These are phyloP conservation scores for Plasmodium adleri DNA, from an alignment of 169 alveolate genomes.

Conservation along the genomic window DNA sequence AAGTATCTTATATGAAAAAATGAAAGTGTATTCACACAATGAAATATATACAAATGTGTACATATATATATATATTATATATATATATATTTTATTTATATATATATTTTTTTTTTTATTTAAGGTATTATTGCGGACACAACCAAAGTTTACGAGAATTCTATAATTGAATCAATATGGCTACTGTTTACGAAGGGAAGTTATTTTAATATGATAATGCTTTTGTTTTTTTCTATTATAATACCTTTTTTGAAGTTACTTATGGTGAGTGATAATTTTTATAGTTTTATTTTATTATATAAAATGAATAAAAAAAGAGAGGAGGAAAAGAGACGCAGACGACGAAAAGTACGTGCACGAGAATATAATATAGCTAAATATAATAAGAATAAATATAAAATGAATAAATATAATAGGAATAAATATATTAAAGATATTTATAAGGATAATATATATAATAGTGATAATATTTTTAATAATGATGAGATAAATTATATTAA, in stretches of 20 bases:
- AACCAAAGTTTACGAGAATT: conserved; percentile 42
- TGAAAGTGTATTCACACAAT: background rate
- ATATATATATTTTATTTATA: background rate
- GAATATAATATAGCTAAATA: too few species aligned
- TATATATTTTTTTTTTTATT: background rate
- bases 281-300: conserved; percentile 36
- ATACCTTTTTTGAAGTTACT: conserved; percentile 52
- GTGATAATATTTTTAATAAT: conserved; percentile 7
- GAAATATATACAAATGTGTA: background rate
- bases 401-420: too few species aligned
- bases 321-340: background rate
- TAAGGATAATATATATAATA: too few species aligned
- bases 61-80: background rate
- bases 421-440: too few species aligned
- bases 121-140: conserved; percentile 33
- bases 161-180: conserved; percentile 65
- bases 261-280: conserved; percentile 70
- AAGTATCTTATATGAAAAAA: conserved; percentile 3
- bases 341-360: background rate
- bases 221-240: conserved; percentile 50
- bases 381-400: too few species aligned
- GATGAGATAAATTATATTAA: conserved; percentile 44
- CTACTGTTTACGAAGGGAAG: conserved; percentile 27
- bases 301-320: conserved; percentile 24
- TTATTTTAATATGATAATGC: conserved; percentile 62